Conservation (phyloP, 2,329 filamentous ascomycete species). For the Colletotrichum lini region DNA sequence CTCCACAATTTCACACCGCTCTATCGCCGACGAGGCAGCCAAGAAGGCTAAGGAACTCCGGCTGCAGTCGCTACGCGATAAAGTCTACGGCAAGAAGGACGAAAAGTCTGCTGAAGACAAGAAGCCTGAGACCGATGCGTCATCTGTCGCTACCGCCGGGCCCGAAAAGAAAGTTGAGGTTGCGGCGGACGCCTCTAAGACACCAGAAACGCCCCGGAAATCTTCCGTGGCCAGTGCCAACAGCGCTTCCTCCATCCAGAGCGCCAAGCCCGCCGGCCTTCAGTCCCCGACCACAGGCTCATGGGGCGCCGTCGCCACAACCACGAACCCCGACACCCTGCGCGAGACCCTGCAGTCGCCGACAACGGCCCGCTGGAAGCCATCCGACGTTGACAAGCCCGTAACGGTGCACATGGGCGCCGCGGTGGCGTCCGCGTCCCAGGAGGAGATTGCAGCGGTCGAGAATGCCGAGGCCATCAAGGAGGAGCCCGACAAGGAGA, state of each 20-base stretch:
- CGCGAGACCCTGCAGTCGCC: constrained; percentile 59
- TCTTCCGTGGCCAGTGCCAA: constrained; percentile 23
- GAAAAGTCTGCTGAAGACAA: constrained; percentile 43
- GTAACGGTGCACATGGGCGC: constrained; percentile 52
- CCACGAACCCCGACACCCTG: constrained; percentile 44
- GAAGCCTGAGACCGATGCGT: constrained; percentile 32
- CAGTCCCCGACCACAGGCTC: constrained; percentile 62
- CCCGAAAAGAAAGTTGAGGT: constrained; percentile 33
- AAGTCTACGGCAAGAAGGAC: constrained; percentile 65
- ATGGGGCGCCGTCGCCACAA: constrained; percentile 53
- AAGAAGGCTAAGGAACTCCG: constrained; percentile 74
- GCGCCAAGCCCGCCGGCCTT: constrained; percentile 50
- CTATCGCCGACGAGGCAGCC: constrained; percentile 76
- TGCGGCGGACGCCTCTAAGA: constrained; percentile 8
- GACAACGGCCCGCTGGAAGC: constrained; percentile 59
- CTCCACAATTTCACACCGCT: constrained; percentile 62
- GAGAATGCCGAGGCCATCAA: constrained; percentile 57
- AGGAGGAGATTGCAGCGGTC: constrained; percentile 56
- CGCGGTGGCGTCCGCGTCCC: constrained; percentile 50
- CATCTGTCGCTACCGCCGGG: constrained; percentile 12
- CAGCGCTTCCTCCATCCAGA: constrained; percentile 17
- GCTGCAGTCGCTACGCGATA: constrained; percentile 67
- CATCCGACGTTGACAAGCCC: constrained; percentile 45
- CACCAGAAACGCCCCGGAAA: constrained; percentile 32
- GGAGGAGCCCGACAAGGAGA: constrained; percentile 51